Conservation (phyloP, 345 rosid genomes). For the Hirschfeldia incana region DNA sequence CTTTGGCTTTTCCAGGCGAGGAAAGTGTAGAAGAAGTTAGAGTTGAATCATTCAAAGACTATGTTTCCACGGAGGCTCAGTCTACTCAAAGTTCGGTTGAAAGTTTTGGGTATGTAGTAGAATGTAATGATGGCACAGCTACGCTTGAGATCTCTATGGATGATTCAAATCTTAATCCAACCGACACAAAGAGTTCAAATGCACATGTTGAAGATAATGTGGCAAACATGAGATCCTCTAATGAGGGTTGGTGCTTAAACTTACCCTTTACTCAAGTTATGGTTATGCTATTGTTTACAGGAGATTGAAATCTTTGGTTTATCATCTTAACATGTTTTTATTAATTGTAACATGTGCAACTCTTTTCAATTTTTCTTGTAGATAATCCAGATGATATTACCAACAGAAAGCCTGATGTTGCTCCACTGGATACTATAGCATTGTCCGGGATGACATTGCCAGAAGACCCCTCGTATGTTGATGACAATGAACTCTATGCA, state of each 20-base stretch:
- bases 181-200: slow-evolving; percentile 12
- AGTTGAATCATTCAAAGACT: not conserved
- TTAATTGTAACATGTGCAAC: not conserved
- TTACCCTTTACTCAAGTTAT: not conserved
- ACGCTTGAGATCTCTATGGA: slow-evolving; percentile 24
- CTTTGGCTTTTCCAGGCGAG: not conserved
- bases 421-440: slow-evolving; percentile 52
- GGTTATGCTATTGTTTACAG: not conserved
- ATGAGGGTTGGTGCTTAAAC: slow-evolving; percentile 43
- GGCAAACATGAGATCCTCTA: slow-evolving; percentile 19
- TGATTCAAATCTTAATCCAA: slow-evolving; percentile 5
- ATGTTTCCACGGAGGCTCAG: slow-evolving; percentile 21
- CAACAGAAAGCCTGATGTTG: slow-evolving; percentile 33
- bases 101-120: slow-evolving; percentile 17
- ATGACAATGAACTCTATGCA: slow-evolving; percentile 49
- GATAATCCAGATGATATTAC: slow-evolving; percentile 35
- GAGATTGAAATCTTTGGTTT: not conserved
- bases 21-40: slow-evolving; percentile 9
- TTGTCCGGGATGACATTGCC: slow-evolving; percentile 42
- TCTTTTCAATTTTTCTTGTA: slow-evolving; percentile 8
- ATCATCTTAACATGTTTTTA: not conserved
- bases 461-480: slow-evolving; percentile 49
- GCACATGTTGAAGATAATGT: slow-evolving; percentile 24
- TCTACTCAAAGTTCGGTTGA: slow-evolving; percentile 28
- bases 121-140: not conserved